These are phyloP conservation scores for Clonostachys chloroleuca DNA, from an alignment of 2,329 filamentous ascomycete species.

Conservation along the genomic window DNA sequence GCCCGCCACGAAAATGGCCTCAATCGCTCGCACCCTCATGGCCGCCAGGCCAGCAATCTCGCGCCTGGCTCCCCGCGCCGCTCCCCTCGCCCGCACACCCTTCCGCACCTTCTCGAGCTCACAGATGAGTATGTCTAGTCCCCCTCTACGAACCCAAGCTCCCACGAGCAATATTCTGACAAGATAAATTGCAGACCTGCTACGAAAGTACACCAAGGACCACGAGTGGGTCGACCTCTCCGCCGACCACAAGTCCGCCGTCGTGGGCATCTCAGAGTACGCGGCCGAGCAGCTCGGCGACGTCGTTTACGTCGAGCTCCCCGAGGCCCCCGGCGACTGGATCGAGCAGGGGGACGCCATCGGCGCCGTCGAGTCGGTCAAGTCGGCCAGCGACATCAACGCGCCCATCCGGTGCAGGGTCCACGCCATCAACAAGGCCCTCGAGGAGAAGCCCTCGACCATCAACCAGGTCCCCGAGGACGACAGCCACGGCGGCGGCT, in stretches of 20 bases:
- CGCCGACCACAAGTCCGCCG: constrained; percentile 76
- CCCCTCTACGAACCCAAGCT: background rate
- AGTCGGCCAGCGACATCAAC: constrained; percentile 97
- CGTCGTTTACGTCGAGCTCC: constrained; percentile 96
- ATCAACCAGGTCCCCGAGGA: constrained; percentile 91
- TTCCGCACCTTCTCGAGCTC: constrained; percentile 31
- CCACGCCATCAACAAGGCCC: constrained; percentile 63
- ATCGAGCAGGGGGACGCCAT: constrained; percentile 77
- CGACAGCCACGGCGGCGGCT: constrained; percentile 70
- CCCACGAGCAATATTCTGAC: background rate
- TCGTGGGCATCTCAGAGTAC: constrained; percentile 83
- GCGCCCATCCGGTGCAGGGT: constrained; percentile 78
- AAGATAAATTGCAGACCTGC: constrained; percentile 37
- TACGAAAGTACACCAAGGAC: constrained; percentile 90
- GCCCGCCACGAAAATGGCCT: constrained; percentile 45
- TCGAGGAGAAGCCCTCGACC: constrained; percentile 80
- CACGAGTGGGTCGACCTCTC: constrained; percentile 97
- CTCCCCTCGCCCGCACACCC: constrained; percentile 35
- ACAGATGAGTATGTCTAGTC: constrained; percentile 22
- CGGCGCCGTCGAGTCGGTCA: constrained; percentile 82
- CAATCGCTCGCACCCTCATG: constrained; percentile 53
- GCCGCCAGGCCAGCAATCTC: constrained; percentile 40
- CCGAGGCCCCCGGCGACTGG: constrained; percentile 58
- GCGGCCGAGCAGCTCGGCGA: constrained; percentile 90
- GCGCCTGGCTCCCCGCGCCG: constrained; percentile 30